phyloP scores from a whole-genome alignment of 148 eudicot genomes.

The Rhododendron molle region DNA sequence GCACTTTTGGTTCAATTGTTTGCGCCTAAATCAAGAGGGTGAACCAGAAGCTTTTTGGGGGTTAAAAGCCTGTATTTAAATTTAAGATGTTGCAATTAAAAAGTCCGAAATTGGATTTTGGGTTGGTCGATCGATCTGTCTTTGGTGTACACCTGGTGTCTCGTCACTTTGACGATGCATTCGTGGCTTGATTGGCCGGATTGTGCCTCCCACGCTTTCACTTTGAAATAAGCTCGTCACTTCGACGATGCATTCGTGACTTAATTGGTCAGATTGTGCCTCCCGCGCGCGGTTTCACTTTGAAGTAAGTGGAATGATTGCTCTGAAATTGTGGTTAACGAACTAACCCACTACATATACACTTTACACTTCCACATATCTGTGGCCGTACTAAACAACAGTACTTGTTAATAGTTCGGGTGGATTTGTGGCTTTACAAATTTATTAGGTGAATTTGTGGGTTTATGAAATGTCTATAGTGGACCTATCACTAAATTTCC shows the following conservation, averaged over 20 bases:
- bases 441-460: too few relatives aligned
- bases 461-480: too few relatives aligned
- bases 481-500: too few relatives aligned
- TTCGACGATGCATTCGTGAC: background rate
- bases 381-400: too few relatives aligned
- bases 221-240: background rate
- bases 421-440: too few relatives aligned
- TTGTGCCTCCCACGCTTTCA: too few relatives aligned
- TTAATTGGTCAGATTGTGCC: background rate
- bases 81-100: background rate
- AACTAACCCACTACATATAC: too few relatives aligned
- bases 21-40: background rate
- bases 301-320: too few relatives aligned
- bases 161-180: too few relatives aligned
- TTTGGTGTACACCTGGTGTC: background rate
- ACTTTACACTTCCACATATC: background rate
- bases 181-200: background rate
- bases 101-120: background rate
- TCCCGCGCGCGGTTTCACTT: too few relatives aligned
- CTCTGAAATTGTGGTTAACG: too few relatives aligned
- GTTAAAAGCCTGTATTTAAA: background rate
- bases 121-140: background rate
- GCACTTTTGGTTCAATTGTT: slow-evolving; percentile 7
- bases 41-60: background rate
- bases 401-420: too few relatives aligned